phyloP scores from a whole-genome alignment of 2,329 filamentous ascomycete genomes.

The Ophiostoma ulmi region DNA sequence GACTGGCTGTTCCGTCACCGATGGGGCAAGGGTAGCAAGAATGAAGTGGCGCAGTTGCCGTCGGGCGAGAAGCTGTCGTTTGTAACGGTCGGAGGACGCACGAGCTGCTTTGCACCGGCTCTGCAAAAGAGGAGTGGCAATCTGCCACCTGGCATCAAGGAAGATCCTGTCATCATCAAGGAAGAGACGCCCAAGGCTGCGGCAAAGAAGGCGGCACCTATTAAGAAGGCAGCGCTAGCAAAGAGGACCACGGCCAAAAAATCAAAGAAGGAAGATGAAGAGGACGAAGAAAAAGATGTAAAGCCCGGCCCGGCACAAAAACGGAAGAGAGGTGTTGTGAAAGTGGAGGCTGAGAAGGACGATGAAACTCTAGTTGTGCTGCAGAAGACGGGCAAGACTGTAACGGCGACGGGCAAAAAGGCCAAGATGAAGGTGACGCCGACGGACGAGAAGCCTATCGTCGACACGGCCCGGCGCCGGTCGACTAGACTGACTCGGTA shows the following conservation, averaged over 20 bases:
- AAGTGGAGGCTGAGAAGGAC: conserved; percentile 13
- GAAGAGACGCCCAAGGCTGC: conserved; percentile 28
- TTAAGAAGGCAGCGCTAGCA: conserved; percentile 19
- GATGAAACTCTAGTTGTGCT: neutral
- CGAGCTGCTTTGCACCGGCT: conserved; percentile 79
- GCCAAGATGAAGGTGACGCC: conserved; percentile 23
- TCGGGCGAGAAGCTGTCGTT: conserved; percentile 82
- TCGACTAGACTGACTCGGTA: conserved; percentile 17
- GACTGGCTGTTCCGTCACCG: conserved; percentile 85
- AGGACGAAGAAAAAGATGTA: conserved; percentile 27
- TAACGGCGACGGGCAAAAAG: conserved; percentile 19
- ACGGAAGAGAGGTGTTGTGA: conserved; percentile 17
- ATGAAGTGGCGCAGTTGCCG: conserved; percentile 60
- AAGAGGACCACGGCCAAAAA: conserved; percentile 21
- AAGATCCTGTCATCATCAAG: conserved; percentile 36
- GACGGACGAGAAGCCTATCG: conserved; percentile 9
- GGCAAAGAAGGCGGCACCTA: conserved; percentile 28
- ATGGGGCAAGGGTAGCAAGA: conserved; percentile 85
- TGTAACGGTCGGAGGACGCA: conserved; percentile 83
- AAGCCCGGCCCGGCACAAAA: conserved; percentile 20
- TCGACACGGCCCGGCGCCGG: conserved; percentile 20
- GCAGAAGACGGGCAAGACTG: neutral
- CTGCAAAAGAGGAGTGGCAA: conserved; percentile 73
- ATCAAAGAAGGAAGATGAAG: conserved; percentile 30
- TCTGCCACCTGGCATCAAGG: conserved; percentile 41